phyloP scores from a whole-genome alignment of 192 early-diverging fungal species.

The Podila verticillata region DNA sequence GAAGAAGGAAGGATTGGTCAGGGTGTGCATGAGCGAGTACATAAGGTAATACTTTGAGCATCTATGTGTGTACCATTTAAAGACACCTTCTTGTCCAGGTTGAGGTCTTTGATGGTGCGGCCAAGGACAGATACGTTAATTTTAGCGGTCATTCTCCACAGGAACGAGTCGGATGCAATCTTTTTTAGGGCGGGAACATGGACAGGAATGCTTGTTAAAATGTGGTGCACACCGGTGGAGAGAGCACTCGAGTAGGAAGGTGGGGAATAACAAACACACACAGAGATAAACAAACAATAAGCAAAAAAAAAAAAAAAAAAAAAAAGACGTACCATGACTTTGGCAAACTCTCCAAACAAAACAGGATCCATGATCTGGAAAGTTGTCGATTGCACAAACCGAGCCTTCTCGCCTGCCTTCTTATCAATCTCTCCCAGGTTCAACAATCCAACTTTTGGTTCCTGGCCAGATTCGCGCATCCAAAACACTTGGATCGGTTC shows the following conservation, averaged over 20 bases:
- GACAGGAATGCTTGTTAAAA: neutral
- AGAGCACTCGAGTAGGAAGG: neutral
- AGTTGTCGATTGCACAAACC: slow-evolving; percentile 20
- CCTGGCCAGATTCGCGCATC: slow-evolving; percentile 7
- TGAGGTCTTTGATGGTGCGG: slow-evolving; percentile 30
- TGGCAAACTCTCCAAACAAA: slow-evolving; percentile 47
- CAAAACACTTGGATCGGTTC: slow-evolving; percentile 51
- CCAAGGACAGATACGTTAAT: slow-evolving; percentile 34
- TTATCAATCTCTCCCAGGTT: slow-evolving; percentile 19
- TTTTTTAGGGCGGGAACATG: neutral
- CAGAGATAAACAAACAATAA: neutral
- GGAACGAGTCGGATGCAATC: slow-evolving; percentile 25
- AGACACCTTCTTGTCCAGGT: slow-evolving; percentile 22
- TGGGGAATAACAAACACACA: too few species aligned
- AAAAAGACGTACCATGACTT: slow-evolving; percentile 24
- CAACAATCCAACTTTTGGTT: slow-evolving; percentile 19
- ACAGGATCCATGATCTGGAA: slow-evolving; percentile 37
- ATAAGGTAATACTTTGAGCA: neutral
- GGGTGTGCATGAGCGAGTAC: neutral
- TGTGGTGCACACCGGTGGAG: neutral
- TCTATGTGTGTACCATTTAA: slow-evolving; percentile 14
- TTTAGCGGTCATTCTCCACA: slow-evolving; percentile 24
- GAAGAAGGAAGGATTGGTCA: neutral
- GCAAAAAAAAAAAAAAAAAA: too few species aligned
- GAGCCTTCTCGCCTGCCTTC: slow-evolving; percentile 22